Evolutionary conservation across 495 filamentous ascomycete genomes (phyloP).

Genomic region (Neurospora cerealis): DNA sequence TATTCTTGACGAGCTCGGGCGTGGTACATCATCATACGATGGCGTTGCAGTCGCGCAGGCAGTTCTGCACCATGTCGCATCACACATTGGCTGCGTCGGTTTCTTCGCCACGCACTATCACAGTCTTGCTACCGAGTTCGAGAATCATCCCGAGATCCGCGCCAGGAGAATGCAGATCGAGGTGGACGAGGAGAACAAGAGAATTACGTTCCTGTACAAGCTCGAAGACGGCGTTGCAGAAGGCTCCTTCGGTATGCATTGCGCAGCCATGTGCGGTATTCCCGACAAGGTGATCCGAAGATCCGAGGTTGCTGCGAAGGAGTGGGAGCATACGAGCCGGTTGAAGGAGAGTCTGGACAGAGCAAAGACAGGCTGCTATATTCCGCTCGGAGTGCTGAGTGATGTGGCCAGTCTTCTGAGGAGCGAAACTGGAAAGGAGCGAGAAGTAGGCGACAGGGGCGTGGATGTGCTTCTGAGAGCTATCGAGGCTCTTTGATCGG

Average conservation of each 20-base stretch:
- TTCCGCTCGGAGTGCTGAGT: constrained; percentile 83
- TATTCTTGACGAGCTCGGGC: constrained; percentile 94
- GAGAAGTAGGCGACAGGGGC: constrained; percentile 38
- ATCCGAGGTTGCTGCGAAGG: constrained; percentile 81
- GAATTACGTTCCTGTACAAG: constrained; percentile 91
- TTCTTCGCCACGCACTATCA: constrained; percentile 99
- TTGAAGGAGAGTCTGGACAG: constrained; percentile 82
- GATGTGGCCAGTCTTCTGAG: constrained; percentile 78
- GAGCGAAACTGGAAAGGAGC: constrained; percentile 36
- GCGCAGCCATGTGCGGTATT: constrained; percentile 96
- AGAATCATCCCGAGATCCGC: constrained; percentile 73
- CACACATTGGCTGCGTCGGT: constrained; percentile 83
- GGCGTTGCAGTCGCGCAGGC: constrained; percentile 95
- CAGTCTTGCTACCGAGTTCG: constrained; percentile 83
- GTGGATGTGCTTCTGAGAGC: constrained; percentile 66
- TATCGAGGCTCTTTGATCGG: constrained; percentile 60
- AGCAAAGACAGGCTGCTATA: constrained; percentile 61
- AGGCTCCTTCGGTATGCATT: constrained; percentile 98
- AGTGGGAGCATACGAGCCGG: constrained; percentile 90
- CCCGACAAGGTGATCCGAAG: constrained; percentile 68
- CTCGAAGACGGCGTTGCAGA: constrained; percentile 92
- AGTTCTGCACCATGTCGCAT: constrained; percentile 88
- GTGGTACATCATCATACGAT: constrained; percentile 89
- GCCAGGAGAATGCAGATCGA: constrained; percentile 86
- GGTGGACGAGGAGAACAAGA: constrained; percentile 74